Base-by-base conservation (phyloP, 2,329 filamentous ascomycete genomes). In the Zymoseptoria passerinii region DNA sequence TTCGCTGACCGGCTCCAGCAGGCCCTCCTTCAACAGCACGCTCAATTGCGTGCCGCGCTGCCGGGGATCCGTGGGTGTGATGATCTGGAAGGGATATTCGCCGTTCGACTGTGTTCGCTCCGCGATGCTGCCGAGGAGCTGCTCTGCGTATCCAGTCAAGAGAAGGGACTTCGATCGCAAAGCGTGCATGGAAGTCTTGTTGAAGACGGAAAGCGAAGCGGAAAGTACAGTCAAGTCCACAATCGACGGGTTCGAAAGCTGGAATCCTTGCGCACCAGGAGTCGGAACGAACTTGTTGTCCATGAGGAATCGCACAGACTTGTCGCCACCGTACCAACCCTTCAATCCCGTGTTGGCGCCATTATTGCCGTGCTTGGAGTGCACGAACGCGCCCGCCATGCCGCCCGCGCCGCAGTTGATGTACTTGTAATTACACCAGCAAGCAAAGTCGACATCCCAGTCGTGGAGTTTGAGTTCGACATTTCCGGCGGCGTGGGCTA, bases 361-460 rank as follows among this genome's bases (percentile, higher is more conserved):
- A 18, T 88, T 84, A 28, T 71, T 73, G 49, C 87, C 85, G 70
- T 95, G 88, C 48, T 77, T 80, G 68, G 89, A 83, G 71, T 95
- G 90, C 5, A 96, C 87, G 65, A 91, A 96, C 0, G 87, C 78
- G 0, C 87, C 90, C 1, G 83, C 89, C 63, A 95, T 95, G 10
- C 85, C 81, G 3, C 91, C 91, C 0, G 91, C 89, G 0, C 91
- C 91, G n/a, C 86, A 84, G 70, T 95, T 95, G 72, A 95, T 82
- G 76, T 96, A 96, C 77, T 96, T 96, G 80, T 96, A 96, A 16
- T 86, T 92, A 74, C 91, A 96, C 91, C 91, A 96, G 60, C 83
- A 89, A 10, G 91, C 91, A 68, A 95, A 95, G 72, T 96, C 91
- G 28, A 95, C 90, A 65, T 88, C 81, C 91, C 91, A 96, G 65